Conservation (phyloP, 257 asterid species). For the Eucommia ulmoides region DNA sequence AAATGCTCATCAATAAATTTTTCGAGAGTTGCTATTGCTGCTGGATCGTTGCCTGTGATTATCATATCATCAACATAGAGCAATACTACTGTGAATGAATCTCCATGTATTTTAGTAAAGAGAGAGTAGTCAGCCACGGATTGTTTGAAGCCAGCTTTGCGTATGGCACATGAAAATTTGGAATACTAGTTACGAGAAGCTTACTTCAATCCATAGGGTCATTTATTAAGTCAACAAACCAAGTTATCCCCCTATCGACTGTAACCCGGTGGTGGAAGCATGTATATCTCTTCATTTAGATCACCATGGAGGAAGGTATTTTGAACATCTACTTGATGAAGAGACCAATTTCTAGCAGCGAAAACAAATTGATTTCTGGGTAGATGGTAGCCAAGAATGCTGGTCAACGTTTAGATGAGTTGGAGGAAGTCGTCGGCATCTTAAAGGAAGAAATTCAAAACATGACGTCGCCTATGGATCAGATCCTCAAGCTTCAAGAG, state of each 20-base stretch:
- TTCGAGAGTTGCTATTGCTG: not conserved
- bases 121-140: conserved; percentile 1
- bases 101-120: not conserved
- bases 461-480: no score
- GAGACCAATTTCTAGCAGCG: not conserved
- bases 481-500: no score
- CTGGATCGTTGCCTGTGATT: not conserved
- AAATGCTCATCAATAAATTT: not conserved
- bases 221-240: not conserved
- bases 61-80: conserved; percentile 8
- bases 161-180: not conserved
- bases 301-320: not conserved
- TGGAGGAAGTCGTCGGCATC: no score
- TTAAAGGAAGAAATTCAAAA: no score
- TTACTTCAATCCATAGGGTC: not conserved
- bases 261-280: not conserved
- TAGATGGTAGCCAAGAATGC: no score
- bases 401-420: no score
- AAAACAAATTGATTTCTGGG: no score
- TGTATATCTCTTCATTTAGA: not conserved
- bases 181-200: not conserved
- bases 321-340: not conserved
- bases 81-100: not conserved
- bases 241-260: not conserved
- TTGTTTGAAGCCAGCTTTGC: not conserved